Conservation (phyloP, 2,329 filamentous ascomycete genomes). For the Fusarium setosum region DNA sequence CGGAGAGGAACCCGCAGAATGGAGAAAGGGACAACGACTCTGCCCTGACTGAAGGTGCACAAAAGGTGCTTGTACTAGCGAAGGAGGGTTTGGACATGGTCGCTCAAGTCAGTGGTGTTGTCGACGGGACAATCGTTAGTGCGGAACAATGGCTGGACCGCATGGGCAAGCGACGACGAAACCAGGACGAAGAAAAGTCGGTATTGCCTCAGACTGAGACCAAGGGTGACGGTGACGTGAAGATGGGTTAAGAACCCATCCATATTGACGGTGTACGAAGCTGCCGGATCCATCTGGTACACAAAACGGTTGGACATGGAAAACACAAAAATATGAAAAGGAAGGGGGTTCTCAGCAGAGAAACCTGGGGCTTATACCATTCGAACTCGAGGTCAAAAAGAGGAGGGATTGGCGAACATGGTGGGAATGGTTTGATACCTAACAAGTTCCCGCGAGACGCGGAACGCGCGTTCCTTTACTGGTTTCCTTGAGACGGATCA, state of each 20-base stretch:
- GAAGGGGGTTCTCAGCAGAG: not conserved
- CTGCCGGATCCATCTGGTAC: not conserved
- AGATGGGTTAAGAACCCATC: conserved; percentile 38
- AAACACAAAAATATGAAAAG: conserved; percentile 11
- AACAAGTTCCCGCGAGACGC: conserved; percentile 12
- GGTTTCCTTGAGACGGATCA: conserved; percentile 4
- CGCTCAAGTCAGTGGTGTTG: conserved; percentile 85
- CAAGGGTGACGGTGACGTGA: conserved; percentile 41
- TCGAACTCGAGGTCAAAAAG: not conserved
- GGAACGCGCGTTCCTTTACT: conserved; percentile 12
- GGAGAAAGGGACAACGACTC: conserved; percentile 50
- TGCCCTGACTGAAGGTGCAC: conserved; percentile 66
- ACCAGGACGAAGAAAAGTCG: conserved; percentile 43
- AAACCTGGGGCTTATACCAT: conserved; percentile 3
- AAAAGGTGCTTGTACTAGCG: conserved; percentile 85
- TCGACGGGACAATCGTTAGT: conserved; percentile 89
- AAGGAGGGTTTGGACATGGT: conserved; percentile 96
- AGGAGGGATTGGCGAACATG: not conserved
- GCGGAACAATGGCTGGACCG: conserved; percentile 93
- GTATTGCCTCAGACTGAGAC: conserved; percentile 36
- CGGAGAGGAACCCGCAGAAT: conserved; percentile 43
- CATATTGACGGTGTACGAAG: too few species aligned
- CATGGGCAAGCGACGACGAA: conserved; percentile 62
- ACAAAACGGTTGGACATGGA: conserved; percentile 5
- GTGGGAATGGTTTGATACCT: conserved; percentile 16